Conservation (phyloP, 371 early-diverging fungal genomes). For the Fennellomyces sp. region DNA sequence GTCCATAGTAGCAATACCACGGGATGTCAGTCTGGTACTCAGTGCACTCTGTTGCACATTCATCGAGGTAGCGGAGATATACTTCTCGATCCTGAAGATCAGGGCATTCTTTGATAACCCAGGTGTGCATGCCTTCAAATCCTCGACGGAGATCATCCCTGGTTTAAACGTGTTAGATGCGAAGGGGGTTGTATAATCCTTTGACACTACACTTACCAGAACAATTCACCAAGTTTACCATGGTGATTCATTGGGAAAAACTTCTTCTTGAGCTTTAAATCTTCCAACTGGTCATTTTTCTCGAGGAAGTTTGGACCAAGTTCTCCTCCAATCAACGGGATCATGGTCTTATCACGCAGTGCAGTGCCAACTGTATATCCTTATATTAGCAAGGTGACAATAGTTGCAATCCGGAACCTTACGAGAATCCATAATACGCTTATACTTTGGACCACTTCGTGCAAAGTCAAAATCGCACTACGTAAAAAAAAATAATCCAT, state of each 20-base stretch:
- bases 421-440: constrained; percentile 6
- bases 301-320: constrained; percentile 2
- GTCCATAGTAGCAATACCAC: constrained; percentile 7
- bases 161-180: neutral
- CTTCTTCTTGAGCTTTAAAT: neutral
- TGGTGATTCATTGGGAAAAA: constrained; percentile 19
- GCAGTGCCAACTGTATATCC: neutral
- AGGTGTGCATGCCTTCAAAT: constrained; percentile 14
- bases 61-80: constrained; percentile 3
- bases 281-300: constrained; percentile 1
- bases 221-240: constrained; percentile 11
- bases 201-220: constrained; percentile 4
- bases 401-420: neutral
- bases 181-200: too few relatives aligned
- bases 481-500: too few relatives aligned
- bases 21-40: constrained; percentile 5
- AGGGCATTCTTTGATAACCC: constrained; percentile 9
- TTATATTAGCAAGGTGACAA: too few relatives aligned
- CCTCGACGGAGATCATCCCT: constrained; percentile 30
- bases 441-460: constrained; percentile 5
- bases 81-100: constrained; percentile 14
- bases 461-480: constrained; percentile 3
- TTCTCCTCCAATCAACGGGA: neutral
- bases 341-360: constrained; percentile 4
- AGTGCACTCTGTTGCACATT: constrained; percentile 11